phyloP scores from a whole-genome alignment of 768 basidiomycete genomes.

The Amanita muscaria region DNA sequence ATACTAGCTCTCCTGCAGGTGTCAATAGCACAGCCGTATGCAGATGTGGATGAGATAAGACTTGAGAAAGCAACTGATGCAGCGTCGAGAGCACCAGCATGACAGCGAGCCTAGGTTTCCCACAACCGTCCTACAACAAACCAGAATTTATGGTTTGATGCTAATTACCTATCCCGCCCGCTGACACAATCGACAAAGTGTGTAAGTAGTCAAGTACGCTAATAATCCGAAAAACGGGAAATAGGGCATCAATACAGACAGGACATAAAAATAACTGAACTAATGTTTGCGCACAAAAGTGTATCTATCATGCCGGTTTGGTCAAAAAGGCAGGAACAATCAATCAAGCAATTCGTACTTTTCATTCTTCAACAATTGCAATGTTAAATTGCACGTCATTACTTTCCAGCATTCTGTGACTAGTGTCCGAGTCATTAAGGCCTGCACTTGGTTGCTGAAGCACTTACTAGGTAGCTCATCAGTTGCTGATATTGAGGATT shows the following conservation, averaged over 20 bases:
- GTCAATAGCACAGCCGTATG: slow-evolving; percentile 70
- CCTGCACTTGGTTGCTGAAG: background rate
- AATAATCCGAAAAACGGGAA: background rate
- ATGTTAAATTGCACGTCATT: too few relatives aligned
- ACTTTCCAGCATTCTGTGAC: slow-evolving; percentile 22
- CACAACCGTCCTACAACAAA: background rate
- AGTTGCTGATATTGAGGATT: slow-evolving; percentile 53
- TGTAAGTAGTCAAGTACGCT: slow-evolving; percentile 4
- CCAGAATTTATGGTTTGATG: too few relatives aligned
- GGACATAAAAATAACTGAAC: slow-evolving; percentile 5
- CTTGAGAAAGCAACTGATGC: slow-evolving; percentile 54
- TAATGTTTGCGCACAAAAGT: background rate
- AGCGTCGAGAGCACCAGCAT: slow-evolving; percentile 70
- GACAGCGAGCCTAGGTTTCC: background rate
- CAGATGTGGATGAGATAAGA: slow-evolving; percentile 48
- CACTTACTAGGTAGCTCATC: slow-evolving; percentile 61
- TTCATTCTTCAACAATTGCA: background rate
- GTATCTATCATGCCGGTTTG: background rate
- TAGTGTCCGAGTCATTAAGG: slow-evolving; percentile 18
- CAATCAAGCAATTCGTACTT: background rate
- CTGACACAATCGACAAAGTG: too few relatives aligned
- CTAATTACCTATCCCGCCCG: too few relatives aligned
- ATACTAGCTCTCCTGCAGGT: slow-evolving; percentile 66
- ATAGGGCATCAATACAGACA: background rate
- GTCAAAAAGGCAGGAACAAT: background rate